A percentile compares a stretch with the other conserved stretches of the same genome.
Evolutionary conservation across 768 basidiomycete genomes (phyloP).

Genomic region (Tylopilus sp.): DNA sequence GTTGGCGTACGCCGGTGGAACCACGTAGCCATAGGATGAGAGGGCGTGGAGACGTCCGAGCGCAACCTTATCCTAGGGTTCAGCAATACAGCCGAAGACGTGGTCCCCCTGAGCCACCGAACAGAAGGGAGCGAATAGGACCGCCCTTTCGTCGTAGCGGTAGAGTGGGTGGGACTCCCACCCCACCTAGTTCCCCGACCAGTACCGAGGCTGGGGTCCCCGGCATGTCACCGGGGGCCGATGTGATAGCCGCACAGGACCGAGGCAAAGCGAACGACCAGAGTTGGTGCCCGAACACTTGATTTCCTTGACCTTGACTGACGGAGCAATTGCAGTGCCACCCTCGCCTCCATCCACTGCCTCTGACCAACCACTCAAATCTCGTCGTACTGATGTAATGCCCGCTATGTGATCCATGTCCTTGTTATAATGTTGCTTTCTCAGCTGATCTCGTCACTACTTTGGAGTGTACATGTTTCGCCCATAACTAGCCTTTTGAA

Average conservation of each 20-base stretch:
- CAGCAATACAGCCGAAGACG: constrained; percentile 4
- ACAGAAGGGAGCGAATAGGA: constrained; percentile 3
- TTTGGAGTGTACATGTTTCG: background rate
- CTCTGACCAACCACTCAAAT: background rate
- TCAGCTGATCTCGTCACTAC: background rate
- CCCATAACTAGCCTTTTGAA: constrained; percentile 11
- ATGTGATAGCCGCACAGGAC: background rate
- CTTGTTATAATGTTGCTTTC: constrained; percentile 1
- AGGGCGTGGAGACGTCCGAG: background rate
- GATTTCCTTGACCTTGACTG: background rate
- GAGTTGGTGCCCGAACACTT: background rate
- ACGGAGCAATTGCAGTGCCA: background rate
- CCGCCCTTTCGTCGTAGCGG: background rate
- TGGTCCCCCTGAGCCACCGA: background rate
- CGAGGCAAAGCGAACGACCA: background rate
- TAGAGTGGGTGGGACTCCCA: background rate
- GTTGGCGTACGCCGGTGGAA: constrained; percentile 9
- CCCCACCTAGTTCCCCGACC: background rate
- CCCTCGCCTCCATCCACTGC: background rate
- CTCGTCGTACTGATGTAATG: background rate
- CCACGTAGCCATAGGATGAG: constrained; percentile 6
- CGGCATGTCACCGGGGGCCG: background rate
- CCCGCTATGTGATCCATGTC: background rate
- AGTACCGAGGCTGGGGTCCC: background rate
- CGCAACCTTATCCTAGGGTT: background rate